A percentile compares a stretch with the other conserved stretches of the same genome.
Evolutionary conservation across 179 eudicot species (phyloP).

Genomic region (Beta lomatogona): DNA sequence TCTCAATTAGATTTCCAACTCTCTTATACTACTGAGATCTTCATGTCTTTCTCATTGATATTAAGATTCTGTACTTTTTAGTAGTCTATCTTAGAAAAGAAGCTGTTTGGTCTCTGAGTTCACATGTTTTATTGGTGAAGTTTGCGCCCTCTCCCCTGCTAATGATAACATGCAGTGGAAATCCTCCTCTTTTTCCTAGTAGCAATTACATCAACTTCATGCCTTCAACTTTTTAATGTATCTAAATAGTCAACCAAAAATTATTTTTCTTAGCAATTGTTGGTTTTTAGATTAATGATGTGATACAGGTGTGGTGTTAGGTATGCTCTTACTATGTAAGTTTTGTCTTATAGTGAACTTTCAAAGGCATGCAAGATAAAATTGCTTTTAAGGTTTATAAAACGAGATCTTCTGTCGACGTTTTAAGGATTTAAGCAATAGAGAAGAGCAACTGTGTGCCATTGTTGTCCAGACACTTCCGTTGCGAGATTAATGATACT

Average conservation of each 20-base stretch:
- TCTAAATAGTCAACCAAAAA: neutral
- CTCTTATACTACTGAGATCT: neutral
- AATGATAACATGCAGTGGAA: neutral
- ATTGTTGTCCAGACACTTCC: neutral
- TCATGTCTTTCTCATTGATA: neutral
- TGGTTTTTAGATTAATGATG: neutral
- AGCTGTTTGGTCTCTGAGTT: neutral
- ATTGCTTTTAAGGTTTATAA: neutral
- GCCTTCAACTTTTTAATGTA: neutral
- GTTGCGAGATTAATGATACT: neutral
- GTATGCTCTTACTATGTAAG: neutral
- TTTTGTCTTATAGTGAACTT: neutral
- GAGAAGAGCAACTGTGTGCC: neutral
- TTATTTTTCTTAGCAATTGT: neutral
- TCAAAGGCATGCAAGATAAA: neutral
- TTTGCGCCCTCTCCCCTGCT: neutral
- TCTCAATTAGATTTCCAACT: neutral
- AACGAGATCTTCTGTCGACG: neutral
- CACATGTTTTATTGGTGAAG: neutral
- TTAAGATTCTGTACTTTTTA: neutral
- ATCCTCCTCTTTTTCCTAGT: neutral
- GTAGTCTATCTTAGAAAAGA: neutral
- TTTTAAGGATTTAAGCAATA: neutral
- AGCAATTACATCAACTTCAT: neutral
- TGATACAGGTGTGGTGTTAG: neutral